Conservation (phyloP, 495 filamentous ascomycete genomes). For the Talaromyces thailandensis region DNA sequence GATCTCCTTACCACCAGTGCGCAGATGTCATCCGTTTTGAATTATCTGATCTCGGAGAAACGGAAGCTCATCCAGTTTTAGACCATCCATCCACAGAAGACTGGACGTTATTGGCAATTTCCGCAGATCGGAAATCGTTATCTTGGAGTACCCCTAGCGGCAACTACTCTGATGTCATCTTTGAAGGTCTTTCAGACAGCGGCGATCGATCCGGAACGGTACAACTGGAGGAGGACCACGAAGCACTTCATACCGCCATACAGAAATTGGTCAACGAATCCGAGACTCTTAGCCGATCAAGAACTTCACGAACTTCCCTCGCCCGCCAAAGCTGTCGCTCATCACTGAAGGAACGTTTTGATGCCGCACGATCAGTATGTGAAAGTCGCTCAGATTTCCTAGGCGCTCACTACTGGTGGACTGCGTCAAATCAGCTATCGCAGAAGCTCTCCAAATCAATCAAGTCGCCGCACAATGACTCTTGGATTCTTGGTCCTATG, state of each 20-base stretch:
- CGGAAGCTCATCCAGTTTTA: conserved; percentile 20
- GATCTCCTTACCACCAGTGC: conserved; percentile 14
- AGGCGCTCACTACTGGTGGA: conserved; percentile 43
- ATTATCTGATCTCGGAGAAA: conserved; percentile 29
- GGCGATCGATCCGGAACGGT: conserved; percentile 44
- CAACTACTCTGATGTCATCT: conserved; percentile 1
- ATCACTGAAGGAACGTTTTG: conserved; percentile 31
- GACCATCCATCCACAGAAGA: conserved; percentile 35
- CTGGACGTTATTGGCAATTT: conserved; percentile 61
- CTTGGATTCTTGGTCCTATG: conserved; percentile 37
- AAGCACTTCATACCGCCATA: conserved; percentile 74
- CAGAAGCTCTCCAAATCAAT: conserved; percentile 12
- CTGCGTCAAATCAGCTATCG: conserved; percentile 29
- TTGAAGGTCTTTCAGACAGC: conserved; percentile 41
- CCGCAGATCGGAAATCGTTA: conserved; percentile 57
- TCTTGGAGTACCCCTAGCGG: conserved; percentile 30
- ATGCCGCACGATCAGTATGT: conserved; percentile 28
- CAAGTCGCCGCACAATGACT: conserved; percentile 17
- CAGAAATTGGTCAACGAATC: conserved; percentile 67
- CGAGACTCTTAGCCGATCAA: conserved; percentile 1
- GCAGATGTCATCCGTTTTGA: conserved; percentile 39
- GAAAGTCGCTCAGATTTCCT: conserved; percentile 34
- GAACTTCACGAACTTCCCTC: background rate
- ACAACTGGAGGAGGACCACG: conserved; percentile 71
- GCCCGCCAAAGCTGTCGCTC: background rate